Base-by-base conservation (phyloP, 2,329 filamentous ascomycete species). In the Xylaria sp. region DNA sequence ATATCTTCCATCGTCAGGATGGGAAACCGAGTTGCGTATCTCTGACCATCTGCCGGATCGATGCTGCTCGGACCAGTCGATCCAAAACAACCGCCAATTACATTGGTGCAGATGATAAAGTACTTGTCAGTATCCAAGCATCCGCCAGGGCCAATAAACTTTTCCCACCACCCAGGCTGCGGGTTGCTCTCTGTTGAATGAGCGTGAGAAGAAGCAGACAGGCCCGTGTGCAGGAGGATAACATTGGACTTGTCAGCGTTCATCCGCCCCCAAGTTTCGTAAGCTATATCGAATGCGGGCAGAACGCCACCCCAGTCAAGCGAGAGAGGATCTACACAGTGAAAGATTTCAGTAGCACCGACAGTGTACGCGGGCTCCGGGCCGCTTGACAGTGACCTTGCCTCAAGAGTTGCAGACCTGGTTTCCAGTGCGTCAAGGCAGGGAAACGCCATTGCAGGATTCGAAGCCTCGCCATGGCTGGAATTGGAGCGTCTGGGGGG, bases 101-200 rank as follows among this genome's bases (percentile, higher is more conserved):
- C 94, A 79, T 99, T 99, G 10, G 96, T 98, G 83, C 96, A 99
- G 70, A 99, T 93, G 69, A 99, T 84, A 78, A 94, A 93, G 84
- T 97, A 97, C 79, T 94, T 95, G 81, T 95, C 84, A 1, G 96
- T 99, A 80, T 99, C 94, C 10, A 99, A 83, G 12, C 94, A 92
- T 23, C 87, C 87, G 0, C 92, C 94, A 0, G 94, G 92, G 0
- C 96, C 96, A 77, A 99, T 98, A 80, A 99, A 99, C 80, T 92
- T 95, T 82, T 99, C 96, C 96, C 96, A 99, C 96, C 96, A 99
- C 3, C 96, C 96, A 0, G 94, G 92, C 79, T 94, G 92, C 0
- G 93, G 88, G 80, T 99, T 99, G 10, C 86, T 84, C 62, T 88
- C 86, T n/a, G 95, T 98, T 67, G 94, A 98, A 78, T 94, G 94